Conservation (phyloP, 441 rosid species). For the Melianthus villosus region DNA sequence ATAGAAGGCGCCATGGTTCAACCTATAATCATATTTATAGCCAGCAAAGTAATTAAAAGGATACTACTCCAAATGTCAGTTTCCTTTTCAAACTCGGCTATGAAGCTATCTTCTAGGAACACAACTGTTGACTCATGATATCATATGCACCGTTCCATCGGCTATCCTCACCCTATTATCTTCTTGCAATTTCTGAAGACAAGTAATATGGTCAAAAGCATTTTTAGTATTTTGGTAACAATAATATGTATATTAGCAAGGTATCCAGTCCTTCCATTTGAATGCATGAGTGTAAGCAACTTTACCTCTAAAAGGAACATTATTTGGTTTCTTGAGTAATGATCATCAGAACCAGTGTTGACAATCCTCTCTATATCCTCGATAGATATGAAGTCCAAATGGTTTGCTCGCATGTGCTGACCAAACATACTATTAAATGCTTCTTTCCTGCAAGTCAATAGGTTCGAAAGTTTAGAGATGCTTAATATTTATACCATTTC, state of each 20-base stretch:
- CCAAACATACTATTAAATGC: constrained; percentile 58
- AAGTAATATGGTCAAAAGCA: constrained; percentile 1
- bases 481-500: neutral
- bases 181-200: constrained; percentile 68
- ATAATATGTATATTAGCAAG: too few species aligned
- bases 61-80: too few species aligned
- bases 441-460: constrained; percentile 31
- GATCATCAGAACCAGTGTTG: constrained; percentile 28
- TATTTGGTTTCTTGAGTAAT: constrained; percentile 51
- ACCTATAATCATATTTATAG: too few species aligned
- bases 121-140: constrained; percentile 31
- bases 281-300: neutral
- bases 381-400: constrained; percentile 50
- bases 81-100: too few species aligned
- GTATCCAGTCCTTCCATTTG: too few species aligned
- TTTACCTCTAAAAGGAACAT: constrained; percentile 55
- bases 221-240: neutral
- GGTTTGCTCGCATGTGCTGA: constrained; percentile 63
- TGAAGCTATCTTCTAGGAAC: too few species aligned
- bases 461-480: neutral
- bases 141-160: constrained; percentile 53
- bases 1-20: too few species aligned
- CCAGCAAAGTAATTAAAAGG: too few species aligned
- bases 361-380: constrained; percentile 53
- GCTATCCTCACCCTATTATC: constrained; percentile 85